phyloP scores from a whole-genome alignment of 192 early-diverging fungal genomes.

The Backusella sp. region DNA sequence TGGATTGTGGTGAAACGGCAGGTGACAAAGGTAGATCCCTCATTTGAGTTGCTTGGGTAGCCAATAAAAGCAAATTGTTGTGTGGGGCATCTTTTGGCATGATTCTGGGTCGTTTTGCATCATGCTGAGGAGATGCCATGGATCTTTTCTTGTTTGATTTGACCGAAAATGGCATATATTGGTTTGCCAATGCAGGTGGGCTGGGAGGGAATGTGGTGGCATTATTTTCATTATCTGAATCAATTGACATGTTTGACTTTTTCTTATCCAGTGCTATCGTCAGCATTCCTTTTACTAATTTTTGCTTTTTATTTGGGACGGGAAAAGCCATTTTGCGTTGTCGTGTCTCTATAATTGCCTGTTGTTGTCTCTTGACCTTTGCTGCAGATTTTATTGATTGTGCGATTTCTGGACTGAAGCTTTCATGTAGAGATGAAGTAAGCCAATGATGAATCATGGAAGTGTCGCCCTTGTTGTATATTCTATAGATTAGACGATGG shows the following conservation, averaged over 20 bases:
- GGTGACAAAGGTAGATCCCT: constrained; percentile 13
- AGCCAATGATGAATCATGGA: constrained; percentile 5
- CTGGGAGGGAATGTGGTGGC: constrained; percentile 2
- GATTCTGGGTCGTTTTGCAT: neutral
- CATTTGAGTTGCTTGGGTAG: constrained; percentile 20
- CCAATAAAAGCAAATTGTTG: constrained; percentile 9
- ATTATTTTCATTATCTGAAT: neutral
- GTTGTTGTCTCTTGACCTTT: constrained; percentile 22
- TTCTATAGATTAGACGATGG: neutral
- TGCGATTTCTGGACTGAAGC: neutral
- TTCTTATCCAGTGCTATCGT: neutral
- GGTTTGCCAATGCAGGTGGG: neutral
- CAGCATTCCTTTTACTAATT: constrained; percentile 4
- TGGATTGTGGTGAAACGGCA: neutral
- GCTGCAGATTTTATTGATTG: constrained; percentile 7
- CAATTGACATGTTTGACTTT: neutral
- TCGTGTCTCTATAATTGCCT: constrained; percentile 31
- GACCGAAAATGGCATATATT: neutral
- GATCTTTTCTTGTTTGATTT: neutral
- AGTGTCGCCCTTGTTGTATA: neutral
- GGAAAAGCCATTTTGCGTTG: neutral
- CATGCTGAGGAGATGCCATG: neutral
- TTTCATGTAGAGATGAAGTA: neutral
- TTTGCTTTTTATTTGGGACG: constrained; percentile 7
- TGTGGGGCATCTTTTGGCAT: neutral